phyloP scores from a whole-genome alignment of 192 early-diverging fungal genomes.

The Backusella mclennaniae region DNA sequence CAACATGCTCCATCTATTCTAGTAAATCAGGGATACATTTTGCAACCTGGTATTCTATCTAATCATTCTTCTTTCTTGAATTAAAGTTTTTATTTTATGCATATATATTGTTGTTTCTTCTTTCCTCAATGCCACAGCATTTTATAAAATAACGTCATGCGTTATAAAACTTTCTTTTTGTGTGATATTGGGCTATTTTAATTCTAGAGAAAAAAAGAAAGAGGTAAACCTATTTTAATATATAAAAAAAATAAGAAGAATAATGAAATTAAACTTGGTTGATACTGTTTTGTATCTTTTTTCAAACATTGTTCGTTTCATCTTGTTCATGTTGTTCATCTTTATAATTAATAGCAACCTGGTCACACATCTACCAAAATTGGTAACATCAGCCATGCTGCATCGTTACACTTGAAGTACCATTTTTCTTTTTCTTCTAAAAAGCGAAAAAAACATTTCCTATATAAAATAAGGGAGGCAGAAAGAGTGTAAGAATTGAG shows the following conservation, averaged over 20 bases:
- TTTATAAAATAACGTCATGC: conserved; percentile 2
- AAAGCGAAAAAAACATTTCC: background rate
- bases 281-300: background rate
- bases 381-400: background rate
- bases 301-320: background rate
- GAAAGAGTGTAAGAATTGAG: background rate
- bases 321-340: background rate
- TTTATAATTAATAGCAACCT: background rate
- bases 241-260: too few species aligned
- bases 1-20: too few species aligned
- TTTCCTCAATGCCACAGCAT: background rate
- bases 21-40: too few species aligned
- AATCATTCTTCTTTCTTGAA: background rate
- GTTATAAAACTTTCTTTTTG: background rate
- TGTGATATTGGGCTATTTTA: background rate
- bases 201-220: background rate
- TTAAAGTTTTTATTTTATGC: background rate
- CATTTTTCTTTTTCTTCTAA: background rate
- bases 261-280: background rate
- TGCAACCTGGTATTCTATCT: too few species aligned
- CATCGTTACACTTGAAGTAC: background rate
- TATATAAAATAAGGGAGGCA: background rate
- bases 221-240: background rate
- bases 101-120: background rate
- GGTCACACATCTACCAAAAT: background rate